Evolutionary conservation across 345 rosid genomes (phyloP).

Genomic region (Citrus maxima): DNA sequence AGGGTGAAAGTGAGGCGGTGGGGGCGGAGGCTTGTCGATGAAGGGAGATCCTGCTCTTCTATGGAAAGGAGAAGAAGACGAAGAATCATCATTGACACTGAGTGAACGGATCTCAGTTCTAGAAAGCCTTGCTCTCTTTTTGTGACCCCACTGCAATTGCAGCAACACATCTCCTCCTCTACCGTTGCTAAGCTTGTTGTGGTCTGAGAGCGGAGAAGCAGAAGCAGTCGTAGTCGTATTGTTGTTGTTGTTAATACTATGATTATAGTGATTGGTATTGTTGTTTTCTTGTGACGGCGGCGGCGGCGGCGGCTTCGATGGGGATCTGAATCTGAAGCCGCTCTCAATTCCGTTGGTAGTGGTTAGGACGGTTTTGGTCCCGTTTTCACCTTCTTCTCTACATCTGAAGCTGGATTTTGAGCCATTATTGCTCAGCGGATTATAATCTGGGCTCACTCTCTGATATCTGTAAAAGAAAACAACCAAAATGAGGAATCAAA

Average conservation of each 20-base stretch:
- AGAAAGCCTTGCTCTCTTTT: conserved; percentile 55
- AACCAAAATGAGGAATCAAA: neutral
- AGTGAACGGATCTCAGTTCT: conserved; percentile 51
- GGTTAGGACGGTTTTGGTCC: neutral
- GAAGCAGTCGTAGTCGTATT: conserved; percentile 14
- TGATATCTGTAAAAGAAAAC: conserved; percentile 40
- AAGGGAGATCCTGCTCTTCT: conserved; percentile 27
- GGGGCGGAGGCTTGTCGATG: conserved; percentile 20
- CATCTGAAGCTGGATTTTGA: conserved; percentile 38
- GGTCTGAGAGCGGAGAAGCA: conserved; percentile 15
- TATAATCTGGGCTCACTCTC: conserved; percentile 58
- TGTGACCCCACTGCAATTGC: conserved; percentile 71
- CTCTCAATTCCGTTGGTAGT: neutral
- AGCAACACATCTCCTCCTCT: conserved; percentile 47
- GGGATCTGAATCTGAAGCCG: conserved; percentile 35
- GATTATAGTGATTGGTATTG: conserved; percentile 4
- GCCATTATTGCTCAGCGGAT: conserved; percentile 45
- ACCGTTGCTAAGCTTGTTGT: neutral
- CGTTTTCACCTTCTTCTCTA: conserved; percentile 2
- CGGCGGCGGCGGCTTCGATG: conserved; percentile 21
- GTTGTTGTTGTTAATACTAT: no score
- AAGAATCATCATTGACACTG: conserved; percentile 43
- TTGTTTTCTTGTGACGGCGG: conserved; percentile 13
- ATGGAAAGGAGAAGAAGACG: conserved; percentile 52
- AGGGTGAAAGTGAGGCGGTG: conserved; percentile 40